phyloP scores from a whole-genome alignment of 345 rosid genomes.

The Brassica rapa region DNA sequence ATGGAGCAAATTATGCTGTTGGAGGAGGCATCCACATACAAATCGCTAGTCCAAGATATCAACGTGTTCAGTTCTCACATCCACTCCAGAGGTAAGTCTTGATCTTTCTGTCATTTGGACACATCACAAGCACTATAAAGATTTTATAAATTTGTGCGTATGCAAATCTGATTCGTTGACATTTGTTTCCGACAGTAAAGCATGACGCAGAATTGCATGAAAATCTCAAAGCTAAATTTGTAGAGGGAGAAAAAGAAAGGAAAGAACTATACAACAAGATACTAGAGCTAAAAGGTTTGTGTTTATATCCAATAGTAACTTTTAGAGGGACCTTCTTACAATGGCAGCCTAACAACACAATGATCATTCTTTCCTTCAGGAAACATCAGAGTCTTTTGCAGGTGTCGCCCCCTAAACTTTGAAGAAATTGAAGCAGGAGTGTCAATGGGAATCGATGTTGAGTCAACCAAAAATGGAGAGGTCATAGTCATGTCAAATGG shows the following conservation, averaged over 20 bases:
- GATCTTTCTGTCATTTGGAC: slow-evolving; percentile 18
- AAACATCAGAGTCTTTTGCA: slow-evolving; percentile 93
- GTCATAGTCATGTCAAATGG: slow-evolving; percentile 79
- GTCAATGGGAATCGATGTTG: slow-evolving; percentile 66
- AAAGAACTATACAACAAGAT: slow-evolving; percentile 93
- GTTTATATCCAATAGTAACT: background rate
- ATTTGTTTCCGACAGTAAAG: slow-evolving; percentile 52
- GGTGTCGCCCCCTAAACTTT: slow-evolving; percentile 80
- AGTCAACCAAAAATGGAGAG: slow-evolving; percentile 89
- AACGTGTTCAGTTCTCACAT: slow-evolving; percentile 50
- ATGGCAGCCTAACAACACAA: slow-evolving; percentile 25
- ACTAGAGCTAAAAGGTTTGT: slow-evolving; percentile 87
- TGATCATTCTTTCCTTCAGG: slow-evolving; percentile 53
- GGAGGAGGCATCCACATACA: slow-evolving; percentile 68
- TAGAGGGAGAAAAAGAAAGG: slow-evolving; percentile 62
- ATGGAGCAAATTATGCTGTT: slow-evolving; percentile 78
- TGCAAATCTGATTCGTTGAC: slow-evolving; percentile 7
- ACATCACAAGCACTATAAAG: background rate
- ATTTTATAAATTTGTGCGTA: background rate
- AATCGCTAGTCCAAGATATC: slow-evolving; percentile 55
- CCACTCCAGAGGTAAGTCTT: slow-evolving; percentile 58
- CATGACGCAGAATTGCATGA: slow-evolving; percentile 60
- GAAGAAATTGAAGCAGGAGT: slow-evolving; percentile 69
- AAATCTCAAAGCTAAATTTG: slow-evolving; percentile 65
- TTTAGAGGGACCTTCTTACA: slow-evolving; percentile 8